phyloP scores from a whole-genome alignment of 768 basidiomycete species.

The Filobasidium floriforme region DNA sequence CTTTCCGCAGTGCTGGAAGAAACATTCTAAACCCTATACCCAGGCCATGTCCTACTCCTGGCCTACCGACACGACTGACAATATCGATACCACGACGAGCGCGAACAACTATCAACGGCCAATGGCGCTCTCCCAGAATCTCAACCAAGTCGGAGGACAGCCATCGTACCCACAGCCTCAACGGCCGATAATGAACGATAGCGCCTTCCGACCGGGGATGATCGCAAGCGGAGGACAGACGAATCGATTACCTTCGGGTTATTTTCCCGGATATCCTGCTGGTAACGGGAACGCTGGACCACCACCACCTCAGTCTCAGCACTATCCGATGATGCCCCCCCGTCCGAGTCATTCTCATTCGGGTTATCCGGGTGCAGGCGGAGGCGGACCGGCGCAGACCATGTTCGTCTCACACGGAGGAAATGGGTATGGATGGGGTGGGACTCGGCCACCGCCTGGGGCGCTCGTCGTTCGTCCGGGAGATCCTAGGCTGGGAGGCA shows the following conservation, averaged over 20 bases:
- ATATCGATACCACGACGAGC: not conserved
- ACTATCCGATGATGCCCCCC: not conserved
- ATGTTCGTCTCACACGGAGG: not conserved
- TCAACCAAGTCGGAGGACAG: not conserved
- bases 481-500: not conserved
- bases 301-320: not conserved
- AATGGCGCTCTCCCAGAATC: not conserved
- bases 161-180: not conserved
- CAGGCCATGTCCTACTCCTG: not conserved
- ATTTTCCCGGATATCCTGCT: constrained; percentile 1
- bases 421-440: not conserved
- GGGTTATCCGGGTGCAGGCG: not conserved
- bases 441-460: not conserved
- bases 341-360: not conserved
- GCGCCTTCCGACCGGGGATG: not conserved
- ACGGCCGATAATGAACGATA: not conserved
- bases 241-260: not conserved
- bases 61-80: not conserved
- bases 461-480: not conserved
- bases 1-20: constrained; percentile 8
- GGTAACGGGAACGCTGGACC: not conserved
- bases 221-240: constrained; percentile 1
- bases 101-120: not conserved
- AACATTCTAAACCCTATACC: constrained; percentile 1
- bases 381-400: not conserved